Conservation (phyloP, 2,329 filamentous ascomycete species). For the Aspergillus thermomutatus region DNA sequence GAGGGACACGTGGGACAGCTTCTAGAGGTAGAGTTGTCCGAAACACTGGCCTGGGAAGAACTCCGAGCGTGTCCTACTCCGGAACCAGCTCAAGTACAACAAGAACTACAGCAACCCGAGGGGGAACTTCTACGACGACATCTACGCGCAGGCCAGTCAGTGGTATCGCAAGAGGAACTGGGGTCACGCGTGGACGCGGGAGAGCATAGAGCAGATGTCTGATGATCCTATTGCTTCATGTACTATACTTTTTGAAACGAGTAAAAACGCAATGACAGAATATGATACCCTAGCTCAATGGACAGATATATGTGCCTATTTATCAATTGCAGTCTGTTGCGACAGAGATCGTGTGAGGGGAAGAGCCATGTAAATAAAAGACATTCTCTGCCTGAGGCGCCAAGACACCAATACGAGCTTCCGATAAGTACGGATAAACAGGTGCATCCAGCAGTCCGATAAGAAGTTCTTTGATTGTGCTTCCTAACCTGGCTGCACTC, state of each 20-base stretch:
- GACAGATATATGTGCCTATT: slow-evolving; percentile 1
- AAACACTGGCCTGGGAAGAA: slow-evolving; percentile 33
- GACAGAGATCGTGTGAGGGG: neutral
- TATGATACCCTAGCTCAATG: slow-evolving; percentile 15
- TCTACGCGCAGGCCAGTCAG: slow-evolving; percentile 37
- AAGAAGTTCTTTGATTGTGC: slow-evolving; percentile 10
- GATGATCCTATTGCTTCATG: slow-evolving; percentile 5
- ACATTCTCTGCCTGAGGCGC: slow-evolving; percentile 15
- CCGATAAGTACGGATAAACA: slow-evolving; percentile 4
- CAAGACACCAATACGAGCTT: slow-evolving; percentile 16
- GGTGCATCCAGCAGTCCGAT: slow-evolving; percentile 10
- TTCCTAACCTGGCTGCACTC: slow-evolving; percentile 3
- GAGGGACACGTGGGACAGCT: slow-evolving; percentile 30
- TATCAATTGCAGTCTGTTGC: slow-evolving; percentile 5
- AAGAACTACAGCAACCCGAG: slow-evolving; percentile 28
- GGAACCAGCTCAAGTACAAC: slow-evolving; percentile 21
- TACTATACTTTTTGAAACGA: slow-evolving; percentile 16
- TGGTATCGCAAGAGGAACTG: slow-evolving; percentile 38
- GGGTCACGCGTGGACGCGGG: slow-evolving; percentile 33
- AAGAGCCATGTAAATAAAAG: neutral
- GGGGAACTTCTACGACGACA: slow-evolving; percentile 27
- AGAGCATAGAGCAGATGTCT: slow-evolving; percentile 18
- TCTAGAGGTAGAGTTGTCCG: slow-evolving; percentile 31
- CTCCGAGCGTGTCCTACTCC: slow-evolving; percentile 32
- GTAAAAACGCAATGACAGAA: slow-evolving; percentile 12